Base-by-base conservation (phyloP, 768 basidiomycete species). In the Pulveroboletus sp. region DNA sequence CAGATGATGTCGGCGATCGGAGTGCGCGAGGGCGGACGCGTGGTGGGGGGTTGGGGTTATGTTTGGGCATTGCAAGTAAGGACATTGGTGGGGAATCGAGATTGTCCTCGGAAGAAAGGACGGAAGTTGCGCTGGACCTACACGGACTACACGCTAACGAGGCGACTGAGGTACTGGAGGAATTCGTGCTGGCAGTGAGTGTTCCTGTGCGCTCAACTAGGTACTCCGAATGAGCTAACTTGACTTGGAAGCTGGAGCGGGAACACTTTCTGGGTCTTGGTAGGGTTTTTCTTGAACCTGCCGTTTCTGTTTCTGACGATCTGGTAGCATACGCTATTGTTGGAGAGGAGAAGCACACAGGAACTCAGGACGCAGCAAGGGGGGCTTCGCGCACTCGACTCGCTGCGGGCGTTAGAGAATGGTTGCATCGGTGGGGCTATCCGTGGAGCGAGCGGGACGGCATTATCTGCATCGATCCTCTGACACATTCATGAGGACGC, bases 271-370 rank as follows among this genome's bases (percentile, higher is more conserved):
- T 86, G 62, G 95, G 94, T 7, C 72, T 96, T 49, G 85, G 89
- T 89, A 60, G 24, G 57, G 80, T 69, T 50, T 52, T 31, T 12
- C 40, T 40, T 17, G 31, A 28, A 41, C 39, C 6, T 33, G 30
- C 14, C 32, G 31, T 21, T 40, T 35, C 43, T 51, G 38, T 55
- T 33, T 24, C 49, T 57, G 32, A 56, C 40, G 31, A 31, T 45
- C 43, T 27, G 57, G 33, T 57, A 88, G 93, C 89, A 6, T 99
- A 88, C 65, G 72, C 91, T 17, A 77, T 99, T 39, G 90, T 98
- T 6, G 95, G 96, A 17, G 93, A 97, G 71, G 91, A 95, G 68
- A 95, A 93, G 68, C 95, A 97, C 66, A 92, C 90, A 0, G 94
- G 89, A 2, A 86, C 84, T n/a, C 91, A 94, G 62, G 92, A 94